Evolutionary conservation across 768 basidiomycete species (phyloP), one percentile per base, ranked within the genome.

Genomic region (Filobasidium floriforme): DNA sequence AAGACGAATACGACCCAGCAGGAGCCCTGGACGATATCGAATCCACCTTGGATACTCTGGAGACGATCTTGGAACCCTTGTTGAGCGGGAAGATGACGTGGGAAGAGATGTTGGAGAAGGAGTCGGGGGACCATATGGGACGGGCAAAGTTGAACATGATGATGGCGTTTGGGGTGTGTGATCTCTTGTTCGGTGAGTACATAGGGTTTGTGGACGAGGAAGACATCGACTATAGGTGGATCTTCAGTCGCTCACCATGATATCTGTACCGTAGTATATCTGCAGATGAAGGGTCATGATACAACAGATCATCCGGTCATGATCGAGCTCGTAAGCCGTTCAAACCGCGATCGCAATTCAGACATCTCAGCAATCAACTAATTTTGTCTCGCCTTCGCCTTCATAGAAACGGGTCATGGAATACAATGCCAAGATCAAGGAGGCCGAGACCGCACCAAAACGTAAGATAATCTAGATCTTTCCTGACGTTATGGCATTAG

Each of bases 141-240:
- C 59, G 71, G 49, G 77, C 76, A 0, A 79, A 79, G 70, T 72
- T 77, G 72, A 71, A 76, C 41, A 70, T 79, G 28, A 65, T 76
- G 64, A 61, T 75, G 41, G 72, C 72, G 0, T 79, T 77, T 64
- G 71, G 75, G n/a, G 70, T 79, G 32, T 73, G 73, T 65, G 77
- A 79, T 69, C 57, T 79, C 29, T 71, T 78, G 44, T 79, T 77
- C 76, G 71, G 78, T 78, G 62, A 69, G 78, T 75, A 1, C n/a
- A 28, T 28, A n/a, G 60, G 22, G 32, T 44, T 10, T 22, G 32
- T 28, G 29, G 1, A 24, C n/a, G n/a, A n/a, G n/a, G n/a, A n/a
- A n/a, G n/a, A n/a, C n/a, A n/a, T n/a, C n/a, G n/a, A n/a, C n/a
- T n/a, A n/a, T n/a, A n/a, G n/a, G n/a, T n/a, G n/a, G n/a, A n/a